These are phyloP conservation scores for Lentinus tigrinus DNA, from an alignment of 768 basidiomycete genomes.

Conservation along the genomic window DNA sequence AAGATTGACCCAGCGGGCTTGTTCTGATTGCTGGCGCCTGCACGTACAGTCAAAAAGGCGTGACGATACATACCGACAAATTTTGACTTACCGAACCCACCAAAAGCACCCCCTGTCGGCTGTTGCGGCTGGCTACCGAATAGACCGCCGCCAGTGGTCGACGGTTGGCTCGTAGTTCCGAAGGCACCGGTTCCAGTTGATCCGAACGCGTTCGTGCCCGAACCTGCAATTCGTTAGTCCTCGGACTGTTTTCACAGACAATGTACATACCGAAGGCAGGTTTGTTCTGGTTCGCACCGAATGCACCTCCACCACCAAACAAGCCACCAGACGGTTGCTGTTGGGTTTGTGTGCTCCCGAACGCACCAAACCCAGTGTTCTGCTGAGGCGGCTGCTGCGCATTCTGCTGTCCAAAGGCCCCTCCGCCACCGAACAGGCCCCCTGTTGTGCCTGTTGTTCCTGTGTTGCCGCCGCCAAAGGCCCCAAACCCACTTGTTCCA, in stretches of 20 bases:
- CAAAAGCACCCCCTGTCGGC: constrained; percentile 16
- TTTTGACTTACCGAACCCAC: too few species aligned
- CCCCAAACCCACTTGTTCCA: constrained; percentile 28
- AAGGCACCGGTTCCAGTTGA: constrained; percentile 16
- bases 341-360: constrained; percentile 25
- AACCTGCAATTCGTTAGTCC: not conserved
- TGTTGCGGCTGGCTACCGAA: constrained; percentile 31
- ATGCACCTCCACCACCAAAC: constrained; percentile 29
- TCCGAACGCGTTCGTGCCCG: constrained; percentile 24
- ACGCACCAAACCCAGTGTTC: constrained; percentile 29
- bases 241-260: too few species aligned
- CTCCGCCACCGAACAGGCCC: constrained; percentile 25
- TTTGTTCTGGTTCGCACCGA: constrained; percentile 30
- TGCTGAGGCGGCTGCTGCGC: constrained; percentile 38
- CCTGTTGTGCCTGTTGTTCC: constrained; percentile 14
- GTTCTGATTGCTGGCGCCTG: too few species aligned
- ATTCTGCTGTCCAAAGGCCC: constrained; percentile 35
- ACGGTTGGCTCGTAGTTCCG: constrained; percentile 26
- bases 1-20: not conserved
- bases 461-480: constrained; percentile 28
- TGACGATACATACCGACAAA: too few species aligned
- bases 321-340: constrained; percentile 32
- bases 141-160: not conserved
- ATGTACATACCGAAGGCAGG: constrained; percentile 23
- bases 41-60: too few species aligned